Evolutionary conservation across 1,284 basidiomycete species (phyloP).

Genomic region (Cryptococcus floricola): DNA sequence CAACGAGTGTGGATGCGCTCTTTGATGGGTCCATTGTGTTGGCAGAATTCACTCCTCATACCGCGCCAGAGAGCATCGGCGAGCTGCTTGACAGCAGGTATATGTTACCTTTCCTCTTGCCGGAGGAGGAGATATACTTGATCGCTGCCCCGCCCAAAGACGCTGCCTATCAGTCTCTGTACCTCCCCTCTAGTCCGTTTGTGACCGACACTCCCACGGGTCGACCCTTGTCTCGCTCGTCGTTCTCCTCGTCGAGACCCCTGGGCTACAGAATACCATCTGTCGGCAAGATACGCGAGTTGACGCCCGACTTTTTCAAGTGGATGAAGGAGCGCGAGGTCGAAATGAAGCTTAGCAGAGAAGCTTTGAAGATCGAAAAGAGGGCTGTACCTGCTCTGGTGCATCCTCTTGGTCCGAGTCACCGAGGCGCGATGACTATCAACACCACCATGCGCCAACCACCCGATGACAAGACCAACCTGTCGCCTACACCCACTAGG

Average conservation of each 20-base stretch:
- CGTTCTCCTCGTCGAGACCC: slow-evolving; percentile 35
- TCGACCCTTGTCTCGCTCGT: slow-evolving; percentile 33
- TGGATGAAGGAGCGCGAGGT: slow-evolving; percentile 43
- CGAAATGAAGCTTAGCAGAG: slow-evolving; percentile 14
- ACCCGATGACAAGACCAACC: background rate
- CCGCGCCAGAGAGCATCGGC: slow-evolving; percentile 72
- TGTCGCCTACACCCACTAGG: background rate
- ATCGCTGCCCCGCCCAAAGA: slow-evolving; percentile 55
- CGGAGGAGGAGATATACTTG: slow-evolving; percentile 70
- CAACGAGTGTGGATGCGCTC: slow-evolving; percentile 62
- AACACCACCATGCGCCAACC: background rate
- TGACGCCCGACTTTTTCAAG: slow-evolving; percentile 44
- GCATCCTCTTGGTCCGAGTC: slow-evolving; percentile 12
- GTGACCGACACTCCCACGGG: slow-evolving; percentile 23
- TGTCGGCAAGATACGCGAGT: slow-evolving; percentile 16
- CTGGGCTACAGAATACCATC: slow-evolving; percentile 35
- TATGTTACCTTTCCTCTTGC: slow-evolving; percentile 85
- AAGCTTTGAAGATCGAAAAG: slow-evolving; percentile 8
- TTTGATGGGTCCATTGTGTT: slow-evolving; percentile 66
- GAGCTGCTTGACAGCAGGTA: slow-evolving; percentile 84
- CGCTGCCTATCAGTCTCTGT: slow-evolving; percentile 34
- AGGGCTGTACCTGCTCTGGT: slow-evolving; percentile 4
- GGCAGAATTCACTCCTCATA: slow-evolving; percentile 67
- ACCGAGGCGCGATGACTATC: slow-evolving; percentile 2
- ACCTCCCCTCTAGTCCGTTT: slow-evolving; percentile 22